Base-by-base conservation (phyloP, 73 alveolate genomes). In the Halteria grandinella region DNA sequence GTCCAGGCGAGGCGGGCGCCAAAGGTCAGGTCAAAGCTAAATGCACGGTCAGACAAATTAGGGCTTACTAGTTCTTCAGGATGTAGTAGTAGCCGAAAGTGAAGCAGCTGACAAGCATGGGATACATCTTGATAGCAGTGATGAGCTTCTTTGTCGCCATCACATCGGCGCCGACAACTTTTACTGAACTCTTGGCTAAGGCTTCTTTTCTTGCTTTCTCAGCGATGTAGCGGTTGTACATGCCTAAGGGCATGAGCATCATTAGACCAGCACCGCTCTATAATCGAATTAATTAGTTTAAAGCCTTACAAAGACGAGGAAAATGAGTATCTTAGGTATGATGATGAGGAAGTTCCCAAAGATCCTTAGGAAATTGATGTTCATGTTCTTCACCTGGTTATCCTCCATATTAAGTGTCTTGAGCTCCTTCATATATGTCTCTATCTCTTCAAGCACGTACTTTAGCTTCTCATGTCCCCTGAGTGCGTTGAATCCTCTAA, bases 381-480 rank as follows among this genome's bases (percentile, higher is more conserved):
- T 69, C 17, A 77, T 43, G 18, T 40, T 58, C 79, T 75, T 55
- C 33, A 94, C 95, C 55, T 94, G 92, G 33, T 69, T 64, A 79
- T 96, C 99, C 41, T 70, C 80, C 0, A 96, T 64, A 39, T 96
- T 91, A 27, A 91, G 45, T 15, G 84, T 69, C 60, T 91, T 95
- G 36, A 96, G 85, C 50, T 89, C 87, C 27, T 71, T 69, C 43
- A 85, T 70, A 66, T 96, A 96, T 23, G 58, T 70, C 55, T 64
- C 62, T 1, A 93, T 78, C 73, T 84, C 83, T 11, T 72, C 73
- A 31, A 86, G 47, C 20, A 89, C 29, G 24, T 43, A 55, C 32
- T 88, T 66, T 29, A 89, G 70, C 29, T 93, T 96, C 47, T 88
- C 88, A 32, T 75, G 80, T 31, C 79, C 96, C 78, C 87, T 63